These are phyloP conservation scores for Heimioporus sp. DNA, from an alignment of 768 basidiomycete genomes.

Conservation along the genomic window DNA sequence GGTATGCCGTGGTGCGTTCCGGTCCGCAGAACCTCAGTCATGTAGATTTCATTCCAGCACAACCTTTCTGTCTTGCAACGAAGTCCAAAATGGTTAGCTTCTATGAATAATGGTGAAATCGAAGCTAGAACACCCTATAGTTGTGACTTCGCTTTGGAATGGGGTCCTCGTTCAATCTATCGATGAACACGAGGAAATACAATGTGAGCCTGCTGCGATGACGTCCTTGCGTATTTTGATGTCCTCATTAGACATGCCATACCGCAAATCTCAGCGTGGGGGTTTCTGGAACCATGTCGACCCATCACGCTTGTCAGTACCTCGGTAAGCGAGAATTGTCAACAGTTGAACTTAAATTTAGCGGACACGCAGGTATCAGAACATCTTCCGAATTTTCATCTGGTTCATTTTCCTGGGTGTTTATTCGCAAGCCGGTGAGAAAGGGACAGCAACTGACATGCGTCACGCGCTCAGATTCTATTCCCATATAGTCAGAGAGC, in stretches of 20 bases:
- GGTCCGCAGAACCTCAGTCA: neutral
- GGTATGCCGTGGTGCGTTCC: slow-evolving; percentile 40
- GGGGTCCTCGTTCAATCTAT: slow-evolving; percentile 81
- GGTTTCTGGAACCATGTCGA: slow-evolving; percentile 73
- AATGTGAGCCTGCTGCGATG: slow-evolving; percentile 48
- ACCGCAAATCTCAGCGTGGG: slow-evolving; percentile 49
- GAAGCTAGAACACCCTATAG: slow-evolving; percentile 36
- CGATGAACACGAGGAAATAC: slow-evolving; percentile 71
- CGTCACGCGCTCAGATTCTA: neutral
- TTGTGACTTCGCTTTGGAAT: slow-evolving; percentile 78
- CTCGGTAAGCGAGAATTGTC: slow-evolving; percentile 43
- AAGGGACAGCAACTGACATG: neutral
- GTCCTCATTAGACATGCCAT: slow-evolving; percentile 57
- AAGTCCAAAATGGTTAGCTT: slow-evolving; percentile 73
- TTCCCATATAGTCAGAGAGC: slow-evolving; percentile 59
- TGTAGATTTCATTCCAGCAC: slow-evolving; percentile 40
- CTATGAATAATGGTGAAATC: neutral
- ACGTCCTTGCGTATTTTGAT: slow-evolving; percentile 4
- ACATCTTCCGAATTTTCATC: slow-evolving; percentile 70
- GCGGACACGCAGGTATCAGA: slow-evolving; percentile 64
- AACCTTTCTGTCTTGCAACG: slow-evolving; percentile 82
- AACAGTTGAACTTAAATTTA: neutral
- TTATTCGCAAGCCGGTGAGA: slow-evolving; percentile 81
- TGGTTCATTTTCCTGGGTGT: slow-evolving; percentile 78
- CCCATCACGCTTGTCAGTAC: slow-evolving; percentile 76